Evolutionary conservation across 495 filamentous ascomycete species (phyloP), one percentile per base, ranked within the genome.

Genomic region (Tuber melanosporum): DNA sequence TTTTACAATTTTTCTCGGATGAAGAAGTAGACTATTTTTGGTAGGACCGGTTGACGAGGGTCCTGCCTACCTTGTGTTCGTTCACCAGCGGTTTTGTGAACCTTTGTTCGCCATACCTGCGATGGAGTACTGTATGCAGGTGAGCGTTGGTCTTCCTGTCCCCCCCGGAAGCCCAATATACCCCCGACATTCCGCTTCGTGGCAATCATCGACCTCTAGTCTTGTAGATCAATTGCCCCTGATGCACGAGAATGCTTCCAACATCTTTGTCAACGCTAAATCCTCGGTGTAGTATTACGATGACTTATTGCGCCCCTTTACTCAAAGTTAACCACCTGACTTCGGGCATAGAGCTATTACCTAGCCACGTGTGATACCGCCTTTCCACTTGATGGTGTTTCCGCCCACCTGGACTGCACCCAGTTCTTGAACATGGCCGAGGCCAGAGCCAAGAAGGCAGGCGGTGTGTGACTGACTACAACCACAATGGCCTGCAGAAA

Each of bases 71-170:
- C 74, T 49, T 66, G 57, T 66, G 57, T 36, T 66, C 57, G 57
- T 66, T 66, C 57, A 66, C 57, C 57, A 36, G 57, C 57, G 26
- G 57, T 66, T 66, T 66, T 66, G 32, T 36, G 57, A 66, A 66
- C 57, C 72, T 80, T 79, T 80, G 78, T 80, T 80, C 79, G 76
- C 73, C 78, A 80, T 80, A 80, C 78, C 79, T 79, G 71, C 73
- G 77, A 45, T 77, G 26, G 76, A 76, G 45, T 71, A 73, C 71
- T 41, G 41, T 78, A 80, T 80, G 78, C 78, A 80, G 77, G 77
- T 72, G 70, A 76, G 73, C 76, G 78, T 76, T 80, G 78, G 78
- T 80, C 77, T 80, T 80, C 78, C 73, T 72, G 76, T 47, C 62
- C 62, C 73, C 71, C 75, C 76, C 77, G 74, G 77, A 71, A 80